Base-by-base conservation (phyloP, 129 eudicot species). In the Saussurea involucrata region DNA sequence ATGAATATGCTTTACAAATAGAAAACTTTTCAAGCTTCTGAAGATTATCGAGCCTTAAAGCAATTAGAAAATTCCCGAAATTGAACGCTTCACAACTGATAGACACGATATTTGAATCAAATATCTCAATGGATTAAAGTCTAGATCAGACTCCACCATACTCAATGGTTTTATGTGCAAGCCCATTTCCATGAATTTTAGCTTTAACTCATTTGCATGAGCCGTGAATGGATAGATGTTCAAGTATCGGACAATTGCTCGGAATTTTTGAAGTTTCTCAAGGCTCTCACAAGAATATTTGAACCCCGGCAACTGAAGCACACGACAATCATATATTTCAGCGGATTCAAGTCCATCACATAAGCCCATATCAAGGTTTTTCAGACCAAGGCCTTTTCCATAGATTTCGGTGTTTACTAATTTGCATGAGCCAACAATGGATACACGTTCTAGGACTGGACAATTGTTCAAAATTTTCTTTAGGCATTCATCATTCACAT, bases 21-120 rank as follows among this genome's bases (percentile, higher is more conserved):
- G 4, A 79, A 49, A 84, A 37, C 72, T 85, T 85, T 22, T 42
- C 75, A 29, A 85, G 88, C 79, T 34, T 67, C 3, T 85, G 88
- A 31, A 85, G 80, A 57, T 76, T 81, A 33, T 49, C 27, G 18
- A 85, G 44, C 20, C 24, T 3, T 33, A 85, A 77, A 18, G 67
- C 40, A 3, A 76, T 72, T 24, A 25, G 65, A 6, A 68, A 79
- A 2, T 2, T 7, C 9, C 0, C 10, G 15, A 3, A 40, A 10
- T 0, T 12, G 55, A 0, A 42, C 15, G 81, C 86, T 76, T 64
- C 28, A 36, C 78, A 85, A 33, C 53, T 64, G 15, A 84, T 40
- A 3, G 87, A 69, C 27, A 71, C 81, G 42, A 80, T 75, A 31
- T 85, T 82, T 31, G 57, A 36, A 10, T 68, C 69, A 53, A 63